Conservation (phyloP, 768 basidiomycete species). For the Fomitopsis serialis region DNA sequence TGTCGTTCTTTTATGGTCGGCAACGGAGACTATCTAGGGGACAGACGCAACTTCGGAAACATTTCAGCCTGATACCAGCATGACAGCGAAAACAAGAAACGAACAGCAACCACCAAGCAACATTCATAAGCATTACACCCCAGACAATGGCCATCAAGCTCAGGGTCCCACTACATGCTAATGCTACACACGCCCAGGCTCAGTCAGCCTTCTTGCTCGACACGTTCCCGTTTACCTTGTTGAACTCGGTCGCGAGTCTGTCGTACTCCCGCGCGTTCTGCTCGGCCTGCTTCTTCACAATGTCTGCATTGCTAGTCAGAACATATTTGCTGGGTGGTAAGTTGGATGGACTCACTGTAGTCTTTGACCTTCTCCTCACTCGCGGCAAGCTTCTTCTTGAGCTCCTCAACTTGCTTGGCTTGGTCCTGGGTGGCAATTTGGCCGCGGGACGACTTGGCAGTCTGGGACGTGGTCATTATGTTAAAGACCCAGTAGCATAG, state of each 20-base stretch:
- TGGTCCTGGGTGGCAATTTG: constrained; percentile 31
- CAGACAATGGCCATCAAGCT: too few relatives aligned
- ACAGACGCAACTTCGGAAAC: too few relatives aligned
- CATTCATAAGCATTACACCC: too few relatives aligned
- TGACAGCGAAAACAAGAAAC: too few relatives aligned
- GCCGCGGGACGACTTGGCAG: constrained; percentile 27
- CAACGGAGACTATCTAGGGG: too few relatives aligned
- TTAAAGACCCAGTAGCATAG: not conserved
- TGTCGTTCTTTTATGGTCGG: too few relatives aligned
- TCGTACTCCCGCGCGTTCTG: constrained; percentile 81
- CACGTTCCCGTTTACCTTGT: constrained; percentile 55
- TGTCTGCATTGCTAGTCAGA: constrained; percentile 31
- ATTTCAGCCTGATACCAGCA: too few relatives aligned
- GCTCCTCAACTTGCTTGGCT: constrained; percentile 52
- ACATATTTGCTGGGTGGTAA: not conserved
- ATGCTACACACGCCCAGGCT: not conserved
- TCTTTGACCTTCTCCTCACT: constrained; percentile 58
- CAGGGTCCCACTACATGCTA: too few relatives aligned
- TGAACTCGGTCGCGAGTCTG: constrained; percentile 74
- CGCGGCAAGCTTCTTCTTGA: constrained; percentile 62
- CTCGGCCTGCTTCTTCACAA: constrained; percentile 75
- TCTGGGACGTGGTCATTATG: constrained; percentile 21
- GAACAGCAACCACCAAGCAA: too few relatives aligned
- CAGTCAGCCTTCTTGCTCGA: constrained; percentile 67
- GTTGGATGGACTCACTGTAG: constrained; percentile 20